Evolutionary conservation across 345 rosid genomes (phyloP), one percentile per base, ranked within the genome.

Genomic region (Brassica cretica): DNA sequence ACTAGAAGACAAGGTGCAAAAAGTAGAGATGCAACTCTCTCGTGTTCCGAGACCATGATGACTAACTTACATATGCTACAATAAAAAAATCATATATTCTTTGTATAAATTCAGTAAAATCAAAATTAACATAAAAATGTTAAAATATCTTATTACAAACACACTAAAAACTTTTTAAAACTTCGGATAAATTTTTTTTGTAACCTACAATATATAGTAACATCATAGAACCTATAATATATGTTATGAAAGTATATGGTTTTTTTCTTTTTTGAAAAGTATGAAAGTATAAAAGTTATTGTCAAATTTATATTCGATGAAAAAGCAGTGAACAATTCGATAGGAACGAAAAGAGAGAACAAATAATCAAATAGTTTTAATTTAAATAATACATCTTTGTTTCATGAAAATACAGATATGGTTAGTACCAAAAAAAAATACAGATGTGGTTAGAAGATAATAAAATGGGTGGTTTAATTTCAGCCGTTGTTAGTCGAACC

Each of bases 21-120:
- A 65, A 35, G 64, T 55, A 10, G 7, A 59, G 72, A 55, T 65
- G 65, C 35, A 64, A 74, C 77, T 66, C 18, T 2, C 39, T 35
- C 51, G 10, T 73, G 69, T 59, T 24, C 14, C 53, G 33, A 49
- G 33, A 21, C 35, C 35, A 55, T 55, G 56, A 49, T 49, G 10
- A 55, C 16, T 15, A 14, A 6, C 21, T 14, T 62, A 29, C 66
- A n/a, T 27, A 58, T 21, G 63, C 46, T 39, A 39, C 46, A 3
- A 39, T 37, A 2, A 37, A 2, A 37, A 33, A 37, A 33, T 37
- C 41, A 37, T 39, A 39, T 44, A 44, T 44, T 44, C 6, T 41
- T 41, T 41, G 46, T 1, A 32, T 32, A 32, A 5, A 32, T 32
- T 1, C 35, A 32, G 6, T 32, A 32, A 32, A 32, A 32, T 32